Percentiles rank a stretch among this genome's conserved stretches.
These are phyloP conservation scores for Talaromyces sp. DNA, from an alignment of 2,329 filamentous ascomycete species.

Conservation along the genomic window DNA sequence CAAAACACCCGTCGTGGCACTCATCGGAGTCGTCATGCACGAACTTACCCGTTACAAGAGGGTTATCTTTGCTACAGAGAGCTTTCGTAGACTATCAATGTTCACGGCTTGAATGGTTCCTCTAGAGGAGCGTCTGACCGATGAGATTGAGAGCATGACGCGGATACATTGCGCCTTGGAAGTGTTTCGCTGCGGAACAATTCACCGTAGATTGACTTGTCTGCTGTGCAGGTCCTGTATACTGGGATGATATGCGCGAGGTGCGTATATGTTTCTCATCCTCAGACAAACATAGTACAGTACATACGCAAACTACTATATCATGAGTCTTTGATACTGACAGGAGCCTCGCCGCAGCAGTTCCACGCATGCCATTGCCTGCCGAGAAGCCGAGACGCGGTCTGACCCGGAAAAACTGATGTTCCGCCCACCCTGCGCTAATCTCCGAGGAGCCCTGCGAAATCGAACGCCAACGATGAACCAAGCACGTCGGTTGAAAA, in stretches of 20 bases:
- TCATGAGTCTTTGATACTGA: constrained; percentile 7
- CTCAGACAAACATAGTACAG: not conserved
- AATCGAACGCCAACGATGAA: constrained; percentile 8
- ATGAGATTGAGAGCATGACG: constrained; percentile 1
- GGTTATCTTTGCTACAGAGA: not conserved
- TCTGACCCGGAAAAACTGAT: constrained; percentile 13
- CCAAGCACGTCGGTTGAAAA: constrained; percentile 2
- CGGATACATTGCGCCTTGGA: not conserved
- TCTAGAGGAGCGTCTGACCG: constrained; percentile 1
- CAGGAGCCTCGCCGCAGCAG: constrained; percentile 3
- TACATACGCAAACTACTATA: not conserved
- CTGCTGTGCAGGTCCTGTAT: constrained; percentile 4
- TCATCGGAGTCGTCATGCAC: not conserved
- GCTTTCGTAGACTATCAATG: constrained; percentile 8
- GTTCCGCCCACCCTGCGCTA: constrained; percentile 12
- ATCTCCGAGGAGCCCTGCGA: constrained; percentile 8
- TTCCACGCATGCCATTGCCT: not conserved
- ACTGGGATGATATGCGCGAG: constrained; percentile 12
- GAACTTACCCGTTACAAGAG: not conserved
- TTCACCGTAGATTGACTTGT: constrained; percentile 10
- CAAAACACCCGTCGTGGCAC: not conserved
- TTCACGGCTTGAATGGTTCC: not conserved
- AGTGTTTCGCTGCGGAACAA: constrained; percentile 3
- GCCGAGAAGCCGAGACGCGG: not conserved
- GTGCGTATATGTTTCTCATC: constrained; percentile 15